These are phyloP conservation scores for Trichosporon sp. DNA, from an alignment of 1,284 basidiomycete genomes.

Conservation along the genomic window DNA sequence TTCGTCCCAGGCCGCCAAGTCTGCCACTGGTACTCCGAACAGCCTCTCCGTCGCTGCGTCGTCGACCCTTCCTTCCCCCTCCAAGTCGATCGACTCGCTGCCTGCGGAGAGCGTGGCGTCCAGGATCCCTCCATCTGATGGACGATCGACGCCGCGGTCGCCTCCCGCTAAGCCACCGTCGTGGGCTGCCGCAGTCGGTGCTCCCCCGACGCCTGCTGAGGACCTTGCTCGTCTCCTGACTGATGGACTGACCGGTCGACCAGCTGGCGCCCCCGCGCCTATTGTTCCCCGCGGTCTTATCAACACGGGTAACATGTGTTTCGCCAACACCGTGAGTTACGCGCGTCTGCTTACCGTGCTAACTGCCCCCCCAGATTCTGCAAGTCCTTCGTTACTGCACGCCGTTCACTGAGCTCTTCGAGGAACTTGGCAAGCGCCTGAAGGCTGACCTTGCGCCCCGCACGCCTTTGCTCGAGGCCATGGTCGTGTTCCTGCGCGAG, in stretches of 20 bases:
- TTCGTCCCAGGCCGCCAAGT: conserved; percentile 20
- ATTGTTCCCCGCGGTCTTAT: conserved; percentile 74
- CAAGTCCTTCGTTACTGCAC: conserved; percentile 88
- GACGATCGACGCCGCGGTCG: conserved; percentile 44
- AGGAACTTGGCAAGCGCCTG: conserved; percentile 66
- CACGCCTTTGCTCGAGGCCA: conserved; percentile 80
- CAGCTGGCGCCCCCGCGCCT: conserved; percentile 40
- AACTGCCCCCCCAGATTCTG: conserved; percentile 61
- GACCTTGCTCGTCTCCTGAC: conserved; percentile 66
- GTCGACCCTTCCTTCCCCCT: conserved; percentile 38
- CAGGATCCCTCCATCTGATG: conserved; percentile 10
- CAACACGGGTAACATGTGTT: conserved; percentile 97
- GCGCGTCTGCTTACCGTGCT: neutral
- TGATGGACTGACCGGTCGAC: conserved; percentile 50
- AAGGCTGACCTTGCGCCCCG: conserved; percentile 60
- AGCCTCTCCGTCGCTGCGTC: conserved; percentile 33
- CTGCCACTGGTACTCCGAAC: conserved; percentile 29
- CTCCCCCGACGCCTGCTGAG: conserved; percentile 61
- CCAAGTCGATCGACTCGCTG: conserved; percentile 36
- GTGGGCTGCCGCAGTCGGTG: conserved; percentile 53
- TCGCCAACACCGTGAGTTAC: conserved; percentile 76
- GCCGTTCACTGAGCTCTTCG: conserved; percentile 80
- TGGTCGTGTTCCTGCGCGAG: conserved; percentile 78
- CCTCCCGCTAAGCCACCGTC: conserved; percentile 57
- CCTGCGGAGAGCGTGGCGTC: conserved; percentile 27